Conservation (phyloP, 306 rosid genomes). For the Mucuna pruriens region DNA sequence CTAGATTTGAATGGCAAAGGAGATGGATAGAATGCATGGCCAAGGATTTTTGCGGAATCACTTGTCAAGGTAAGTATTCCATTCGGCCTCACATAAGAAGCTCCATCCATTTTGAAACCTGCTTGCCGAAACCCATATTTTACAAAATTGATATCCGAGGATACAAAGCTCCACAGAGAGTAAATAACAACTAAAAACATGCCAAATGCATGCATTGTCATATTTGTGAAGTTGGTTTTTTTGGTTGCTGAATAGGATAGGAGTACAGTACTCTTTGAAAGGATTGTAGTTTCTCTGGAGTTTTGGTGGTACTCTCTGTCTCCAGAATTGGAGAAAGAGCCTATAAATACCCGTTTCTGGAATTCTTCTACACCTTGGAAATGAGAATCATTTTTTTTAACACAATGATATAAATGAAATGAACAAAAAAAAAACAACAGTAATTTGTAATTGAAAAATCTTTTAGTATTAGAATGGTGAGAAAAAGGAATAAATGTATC, state of each 20-base stretch:
- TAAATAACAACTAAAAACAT: slow-evolving; percentile 26
- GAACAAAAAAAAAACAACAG: too few relatives aligned
- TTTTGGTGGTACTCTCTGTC: background rate
- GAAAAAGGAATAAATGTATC: background rate
- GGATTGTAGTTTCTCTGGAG: background rate
- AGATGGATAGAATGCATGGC: slow-evolving; percentile 41
- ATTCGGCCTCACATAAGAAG: slow-evolving; percentile 22
- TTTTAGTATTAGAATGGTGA: background rate
- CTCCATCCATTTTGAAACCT: slow-evolving; percentile 34
- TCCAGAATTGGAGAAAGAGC: background rate
- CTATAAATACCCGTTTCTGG: background rate
- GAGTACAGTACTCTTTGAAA: background rate
- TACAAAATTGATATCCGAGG: slow-evolving; percentile 20
- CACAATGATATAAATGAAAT: too few relatives aligned
- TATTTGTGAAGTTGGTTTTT: slow-evolving; percentile 31
- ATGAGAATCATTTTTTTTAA: too few relatives aligned
- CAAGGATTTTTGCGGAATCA: slow-evolving; percentile 36
- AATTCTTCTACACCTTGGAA: background rate
- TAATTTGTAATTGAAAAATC: too few relatives aligned
- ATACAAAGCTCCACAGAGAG: background rate
- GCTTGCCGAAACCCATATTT: slow-evolving; percentile 21
- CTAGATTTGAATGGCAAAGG: slow-evolving; percentile 33
- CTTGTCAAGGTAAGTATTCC: slow-evolving; percentile 35
- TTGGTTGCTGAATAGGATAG: background rate
- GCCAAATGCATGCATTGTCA: slow-evolving; percentile 19